A percentile compares a stretch with the other conserved stretches of the same genome.
Evolutionary conservation across 2,329 filamentous ascomycete species (phyloP).

Genomic region (Diaporthe citrichinensis): DNA sequence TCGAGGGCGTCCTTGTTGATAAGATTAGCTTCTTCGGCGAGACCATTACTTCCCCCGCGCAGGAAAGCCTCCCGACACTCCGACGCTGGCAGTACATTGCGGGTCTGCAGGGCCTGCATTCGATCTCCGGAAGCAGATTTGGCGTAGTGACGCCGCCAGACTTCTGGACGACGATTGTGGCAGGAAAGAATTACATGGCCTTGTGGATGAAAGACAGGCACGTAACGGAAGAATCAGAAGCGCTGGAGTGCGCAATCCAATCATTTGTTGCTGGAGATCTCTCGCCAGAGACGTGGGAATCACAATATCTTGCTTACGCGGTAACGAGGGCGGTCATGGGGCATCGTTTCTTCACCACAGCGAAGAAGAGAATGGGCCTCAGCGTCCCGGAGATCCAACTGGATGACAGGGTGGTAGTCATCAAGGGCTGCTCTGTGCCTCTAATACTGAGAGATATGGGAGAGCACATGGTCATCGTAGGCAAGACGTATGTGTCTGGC

Average conservation of each 20-base stretch:
- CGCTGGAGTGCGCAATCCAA: neutral
- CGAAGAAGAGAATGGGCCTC: neutral
- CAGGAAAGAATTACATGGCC: neutral
- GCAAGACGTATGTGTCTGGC: neutral
- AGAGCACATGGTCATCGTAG: neutral
- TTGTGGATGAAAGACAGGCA: neutral
- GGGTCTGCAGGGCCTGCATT: neutral
- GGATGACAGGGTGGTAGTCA: neutral
- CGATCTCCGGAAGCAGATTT: neutral
- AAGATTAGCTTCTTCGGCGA: neutral
- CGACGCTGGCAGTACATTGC: neutral
- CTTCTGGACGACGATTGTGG: neutral
- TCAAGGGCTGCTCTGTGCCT: slow-evolving; percentile 2
- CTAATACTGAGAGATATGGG: neutral
- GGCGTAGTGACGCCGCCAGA: neutral
- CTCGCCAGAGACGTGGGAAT: neutral
- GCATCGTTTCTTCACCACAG: neutral
- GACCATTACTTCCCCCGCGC: neutral
- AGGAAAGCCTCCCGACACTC: neutral
- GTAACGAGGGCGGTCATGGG: neutral
- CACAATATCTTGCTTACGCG: neutral
- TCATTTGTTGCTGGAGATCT: neutral
- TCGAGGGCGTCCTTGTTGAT: neutral
- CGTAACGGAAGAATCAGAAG: neutral
- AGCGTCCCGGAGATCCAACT: neutral